Percentiles rank a stretch among this genome's conserved stretches.
Conservation (phyloP, 192 early-diverging fungal species). For the Globomyces pollinis-pini region DNA sequence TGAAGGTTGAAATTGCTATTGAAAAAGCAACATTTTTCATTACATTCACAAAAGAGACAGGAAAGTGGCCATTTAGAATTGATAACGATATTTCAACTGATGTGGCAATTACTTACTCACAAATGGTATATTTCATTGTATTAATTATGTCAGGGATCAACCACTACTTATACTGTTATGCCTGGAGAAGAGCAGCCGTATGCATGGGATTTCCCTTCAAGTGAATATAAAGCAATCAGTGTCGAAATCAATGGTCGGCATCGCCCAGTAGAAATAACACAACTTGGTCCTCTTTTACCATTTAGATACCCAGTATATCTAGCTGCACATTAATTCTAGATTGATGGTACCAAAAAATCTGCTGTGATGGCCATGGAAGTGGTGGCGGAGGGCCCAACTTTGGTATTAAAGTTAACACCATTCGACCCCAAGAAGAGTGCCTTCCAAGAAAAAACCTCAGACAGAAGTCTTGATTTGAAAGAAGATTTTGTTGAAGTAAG, state of each 20-base stretch:
- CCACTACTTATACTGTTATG: constrained; percentile 23
- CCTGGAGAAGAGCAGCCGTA: constrained; percentile 58
- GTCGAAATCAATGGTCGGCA: constrained; percentile 67
- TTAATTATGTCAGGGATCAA: not conserved
- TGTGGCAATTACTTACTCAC: constrained; percentile 76
- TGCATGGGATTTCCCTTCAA: constrained; percentile 85
- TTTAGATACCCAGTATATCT: constrained; percentile 69
- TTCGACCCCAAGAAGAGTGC: constrained; percentile 25
- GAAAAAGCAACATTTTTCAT: constrained; percentile 90
- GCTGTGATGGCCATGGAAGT: constrained; percentile 64
- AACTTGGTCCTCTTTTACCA: constrained; percentile 82
- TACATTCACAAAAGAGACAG: constrained; percentile 63
- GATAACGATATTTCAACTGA: constrained; percentile 67
- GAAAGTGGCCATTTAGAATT: constrained; percentile 84
- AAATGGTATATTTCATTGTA: constrained; percentile 37
- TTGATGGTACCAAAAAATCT: not conserved
- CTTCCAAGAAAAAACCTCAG: not conserved
- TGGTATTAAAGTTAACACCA: constrained; percentile 59
- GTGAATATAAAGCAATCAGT: constrained; percentile 63
- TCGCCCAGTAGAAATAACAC: constrained; percentile 74
- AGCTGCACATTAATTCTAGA: no score
- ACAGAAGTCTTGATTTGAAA: not conserved
- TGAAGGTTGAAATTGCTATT: constrained; percentile 74
- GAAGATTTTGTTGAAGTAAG: no score
- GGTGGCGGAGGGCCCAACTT: constrained; percentile 57